Conservation (phyloP, 2,329 filamentous ascomycete species). For the Dactylonectria estremocensis region DNA sequence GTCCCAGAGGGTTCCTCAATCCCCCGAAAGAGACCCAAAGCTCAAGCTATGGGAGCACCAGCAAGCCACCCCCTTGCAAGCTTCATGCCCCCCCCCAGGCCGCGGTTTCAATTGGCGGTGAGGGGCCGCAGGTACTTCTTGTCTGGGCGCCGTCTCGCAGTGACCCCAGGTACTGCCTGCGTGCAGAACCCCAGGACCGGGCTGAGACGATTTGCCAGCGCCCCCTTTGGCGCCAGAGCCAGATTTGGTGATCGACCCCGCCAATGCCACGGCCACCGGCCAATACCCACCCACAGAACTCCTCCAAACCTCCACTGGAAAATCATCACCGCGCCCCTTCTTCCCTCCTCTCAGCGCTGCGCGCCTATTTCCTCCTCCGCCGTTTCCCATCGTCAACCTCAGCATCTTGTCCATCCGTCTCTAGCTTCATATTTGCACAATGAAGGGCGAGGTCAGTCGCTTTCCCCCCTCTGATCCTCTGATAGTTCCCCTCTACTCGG, state of each 20-base stretch:
- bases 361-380: slow-evolving; percentile 52
- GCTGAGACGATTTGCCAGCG: slow-evolving; percentile 24
- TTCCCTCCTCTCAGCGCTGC: slow-evolving; percentile 53
- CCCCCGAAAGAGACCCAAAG: slow-evolving; percentile 5
- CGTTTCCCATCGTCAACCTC: slow-evolving; percentile 40
- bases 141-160: slow-evolving; percentile 23
- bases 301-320: slow-evolving; percentile 52
- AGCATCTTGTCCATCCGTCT: slow-evolving; percentile 40
- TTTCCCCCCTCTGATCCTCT: slow-evolving; percentile 13
- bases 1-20: background rate
- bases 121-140: slow-evolving; percentile 40
- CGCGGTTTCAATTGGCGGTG: slow-evolving; percentile 50
- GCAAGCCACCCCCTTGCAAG: slow-evolving; percentile 45
- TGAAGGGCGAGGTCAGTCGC: slow-evolving; percentile 71
- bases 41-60: background rate
- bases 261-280: slow-evolving; percentile 40
- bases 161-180: slow-evolving; percentile 25
- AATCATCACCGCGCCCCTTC: slow-evolving; percentile 53
- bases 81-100: slow-evolving; percentile 36
- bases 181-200: slow-evolving; percentile 14
- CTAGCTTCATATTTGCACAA: slow-evolving; percentile 55
- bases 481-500: slow-evolving; percentile 14
- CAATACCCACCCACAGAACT: slow-evolving; percentile 47
- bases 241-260: slow-evolving; percentile 46
- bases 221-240: slow-evolving; percentile 29